Evolutionary conservation across 192 early-diverging fungal species (phyloP).

Genomic region (Ambispora gerdemannii): DNA sequence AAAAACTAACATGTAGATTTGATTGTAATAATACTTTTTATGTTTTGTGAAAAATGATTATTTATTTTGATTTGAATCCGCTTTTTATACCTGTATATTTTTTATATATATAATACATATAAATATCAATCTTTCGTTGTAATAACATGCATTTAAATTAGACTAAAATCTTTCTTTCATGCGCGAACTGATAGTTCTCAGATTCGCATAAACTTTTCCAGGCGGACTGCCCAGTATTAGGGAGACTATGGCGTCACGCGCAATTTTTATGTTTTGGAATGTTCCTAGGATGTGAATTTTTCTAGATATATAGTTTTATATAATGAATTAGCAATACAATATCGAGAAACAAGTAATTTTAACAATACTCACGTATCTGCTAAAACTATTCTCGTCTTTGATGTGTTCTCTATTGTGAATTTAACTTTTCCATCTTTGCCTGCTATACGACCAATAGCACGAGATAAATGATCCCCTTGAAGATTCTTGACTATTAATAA

Average conservation of each 20-base stretch:
- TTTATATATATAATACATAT: no score
- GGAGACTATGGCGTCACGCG: constrained; percentile 84
- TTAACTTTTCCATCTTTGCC: constrained; percentile 97
- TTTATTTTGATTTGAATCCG: no score
- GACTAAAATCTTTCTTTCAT: constrained; percentile 97
- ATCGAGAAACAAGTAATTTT: not conserved
- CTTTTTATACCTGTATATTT: no score
- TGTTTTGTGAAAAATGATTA: no score
- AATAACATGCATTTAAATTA: no score
- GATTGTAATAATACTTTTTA: no score
- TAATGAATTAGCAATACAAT: no score
- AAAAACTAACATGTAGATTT: no score
- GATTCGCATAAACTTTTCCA: constrained; percentile 92
- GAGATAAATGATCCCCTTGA: constrained; percentile 90
- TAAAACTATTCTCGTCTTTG: constrained; percentile 92
- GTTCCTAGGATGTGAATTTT: constrained; percentile 96
- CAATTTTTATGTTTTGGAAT: constrained; percentile 96
- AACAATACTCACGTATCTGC: constrained; percentile 75
- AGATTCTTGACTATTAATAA: constrained; percentile 73
- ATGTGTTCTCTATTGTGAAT: constrained; percentile 96
- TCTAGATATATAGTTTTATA: constrained; percentile 28
- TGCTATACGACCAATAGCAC: constrained; percentile 97
- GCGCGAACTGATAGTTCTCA: constrained; percentile 80
- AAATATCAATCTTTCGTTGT: no score
- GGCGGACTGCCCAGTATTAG: constrained; percentile 94